Base-by-base conservation (phyloP, 257 asterid species). In the Verbena officinalis region DNA sequence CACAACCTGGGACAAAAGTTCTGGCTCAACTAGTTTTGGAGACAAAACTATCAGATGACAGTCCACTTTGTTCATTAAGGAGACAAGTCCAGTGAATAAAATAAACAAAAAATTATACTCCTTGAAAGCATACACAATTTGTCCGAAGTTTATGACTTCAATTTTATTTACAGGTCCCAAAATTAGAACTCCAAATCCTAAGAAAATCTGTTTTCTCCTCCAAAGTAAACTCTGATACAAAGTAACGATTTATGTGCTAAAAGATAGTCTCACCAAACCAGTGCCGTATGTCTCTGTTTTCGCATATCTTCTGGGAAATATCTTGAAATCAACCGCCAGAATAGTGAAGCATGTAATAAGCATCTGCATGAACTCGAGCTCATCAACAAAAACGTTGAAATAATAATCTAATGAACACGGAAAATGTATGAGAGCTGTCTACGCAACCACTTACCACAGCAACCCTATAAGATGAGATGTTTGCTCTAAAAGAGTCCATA, bases 261-360 rank as follows among this genome's bases (percentile, higher is more conserved):
- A 23, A 44, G 40, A 49, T 13, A 45, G 57, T 57, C 81, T 77
- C 81, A 90, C 99, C 99, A 90, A 75, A 80, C 96, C 72, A 70
- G 93, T 80, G 54, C 97, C 99, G n/a, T 84, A 90, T 34, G 93
- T 88, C 88, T 94, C 99, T 27, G 96, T 85, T 84, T 94, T 90
- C 6, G 98, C 96, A 62, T 83, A 90, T 90, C 91, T 88, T 74
- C 96, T 84, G 44, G 99, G 99, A 77, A 90, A 94, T 73, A 94
- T 86, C 77, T 81, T 83, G 85, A 90, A 94, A 77, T 90, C 99
- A 72, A 94, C 98, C 67, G 96, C 98, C 85, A 94, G 73, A 73
- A 94, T 90, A 75, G 93, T 81, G 63, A 83, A 4, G 77, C 93
- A 88, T 10, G 98, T 86, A 68, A 38, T 56, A 67, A 94, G 82